Percentiles rank a stretch among this genome's conserved stretches.
Conservation (phyloP, 2,329 filamentous ascomycete species). For the Lachnellula hyalina region DNA sequence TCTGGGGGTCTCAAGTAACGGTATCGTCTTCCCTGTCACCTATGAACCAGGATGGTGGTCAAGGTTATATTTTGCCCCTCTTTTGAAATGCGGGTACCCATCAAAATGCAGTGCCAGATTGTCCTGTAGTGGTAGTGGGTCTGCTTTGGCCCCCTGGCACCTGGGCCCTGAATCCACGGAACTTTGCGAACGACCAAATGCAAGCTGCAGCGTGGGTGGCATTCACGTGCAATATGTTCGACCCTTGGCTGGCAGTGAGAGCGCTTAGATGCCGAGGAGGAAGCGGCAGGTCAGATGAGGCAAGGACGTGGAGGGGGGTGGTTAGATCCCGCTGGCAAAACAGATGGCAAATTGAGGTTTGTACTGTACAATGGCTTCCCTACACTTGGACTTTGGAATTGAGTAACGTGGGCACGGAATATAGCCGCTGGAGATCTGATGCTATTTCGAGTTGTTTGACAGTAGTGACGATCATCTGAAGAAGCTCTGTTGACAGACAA, state of each 20-base stretch:
- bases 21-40: conserved; percentile 18
- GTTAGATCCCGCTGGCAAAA: conserved; percentile 5
- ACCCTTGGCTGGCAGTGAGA: background rate
- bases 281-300: conserved; percentile 5
- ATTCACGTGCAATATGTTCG: conserved; percentile 8
- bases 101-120: conserved; percentile 4
- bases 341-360: too few species aligned
- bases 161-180: background rate
- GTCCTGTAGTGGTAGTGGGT: background rate
- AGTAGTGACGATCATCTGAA: conserved; percentile 12
- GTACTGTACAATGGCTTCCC: background rate
- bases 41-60: background rate
- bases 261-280: conserved; percentile 8
- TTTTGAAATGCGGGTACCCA: conserved; percentile 6
- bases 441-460: conserved; percentile 22
- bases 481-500: background rate
- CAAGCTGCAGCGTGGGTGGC: background rate
- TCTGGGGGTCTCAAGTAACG: conserved; percentile 19
- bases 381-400: conserved; percentile 13
- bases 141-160: background rate
- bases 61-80: conserved; percentile 15
- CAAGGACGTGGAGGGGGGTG: conserved; percentile 8
- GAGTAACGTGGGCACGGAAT: background rate
- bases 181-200: background rate
- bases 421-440: conserved; percentile 5